These are phyloP conservation scores for Prunus mira DNA, from an alignment of 306 rosid species.

Conservation along the genomic window DNA sequence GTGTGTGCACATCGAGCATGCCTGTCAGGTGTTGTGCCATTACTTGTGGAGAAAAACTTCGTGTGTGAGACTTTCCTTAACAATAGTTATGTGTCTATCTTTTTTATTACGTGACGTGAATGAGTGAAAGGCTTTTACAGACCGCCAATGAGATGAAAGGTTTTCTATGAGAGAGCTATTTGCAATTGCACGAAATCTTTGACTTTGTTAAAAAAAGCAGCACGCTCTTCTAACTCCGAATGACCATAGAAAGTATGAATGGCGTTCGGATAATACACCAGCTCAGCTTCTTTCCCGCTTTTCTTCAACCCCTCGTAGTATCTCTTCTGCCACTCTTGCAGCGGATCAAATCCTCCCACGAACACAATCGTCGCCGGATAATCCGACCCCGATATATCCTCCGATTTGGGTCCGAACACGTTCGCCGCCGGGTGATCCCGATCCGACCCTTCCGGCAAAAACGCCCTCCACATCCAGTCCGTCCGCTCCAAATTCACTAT, in stretches of 20 bases:
- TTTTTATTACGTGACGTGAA: too few relatives aligned
- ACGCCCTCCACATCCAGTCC: constrained; percentile 33
- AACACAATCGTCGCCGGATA: constrained; percentile 28
- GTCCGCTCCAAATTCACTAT: neutral
- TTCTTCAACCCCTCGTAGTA: constrained; percentile 23
- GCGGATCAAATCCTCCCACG: constrained; percentile 26
- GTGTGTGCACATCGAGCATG: too few relatives aligned
- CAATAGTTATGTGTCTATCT: too few relatives aligned
- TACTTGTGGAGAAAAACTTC: too few relatives aligned
- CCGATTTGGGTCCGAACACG: constrained; percentile 22
- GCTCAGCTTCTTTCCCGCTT: constrained; percentile 18
- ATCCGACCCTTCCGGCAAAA: constrained; percentile 25
- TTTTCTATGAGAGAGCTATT: too few relatives aligned
- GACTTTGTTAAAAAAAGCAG: neutral
- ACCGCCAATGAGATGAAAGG: too few relatives aligned
- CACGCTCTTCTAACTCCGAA: constrained; percentile 2
- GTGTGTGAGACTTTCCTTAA: too few relatives aligned
- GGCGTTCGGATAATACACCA: constrained; percentile 21
- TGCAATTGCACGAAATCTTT: constrained; percentile 15
- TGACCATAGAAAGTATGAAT: constrained; percentile 18
- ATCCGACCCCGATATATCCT: constrained; percentile 11
- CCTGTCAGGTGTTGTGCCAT: neutral
- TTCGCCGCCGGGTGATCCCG: constrained; percentile 26
- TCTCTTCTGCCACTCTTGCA: constrained; percentile 27
- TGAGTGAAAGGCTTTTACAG: too few relatives aligned